A percentile compares a stretch with the other conserved stretches of the same genome.
Conservation (phyloP, 148 eudicot species). For the Arbutus unedo region DNA sequence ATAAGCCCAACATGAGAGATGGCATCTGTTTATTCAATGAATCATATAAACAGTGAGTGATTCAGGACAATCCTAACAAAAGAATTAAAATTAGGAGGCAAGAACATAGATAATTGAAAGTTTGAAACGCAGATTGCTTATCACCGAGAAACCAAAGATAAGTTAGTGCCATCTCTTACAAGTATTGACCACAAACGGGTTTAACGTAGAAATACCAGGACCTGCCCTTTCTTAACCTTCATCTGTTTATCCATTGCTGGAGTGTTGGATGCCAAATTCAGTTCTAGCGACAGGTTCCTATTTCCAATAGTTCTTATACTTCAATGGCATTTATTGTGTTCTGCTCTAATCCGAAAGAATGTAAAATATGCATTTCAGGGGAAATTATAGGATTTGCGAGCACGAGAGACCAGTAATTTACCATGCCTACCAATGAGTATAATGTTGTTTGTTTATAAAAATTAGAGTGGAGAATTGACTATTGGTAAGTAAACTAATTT, state of each 20-base stretch:
- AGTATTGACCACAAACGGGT: background rate
- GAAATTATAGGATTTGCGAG: no score
- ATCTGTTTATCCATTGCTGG: no score
- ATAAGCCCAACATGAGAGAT: background rate
- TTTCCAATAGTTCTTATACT: no score
- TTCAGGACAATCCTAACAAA: background rate
- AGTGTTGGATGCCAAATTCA: no score
- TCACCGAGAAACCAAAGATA: background rate
- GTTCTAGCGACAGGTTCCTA: no score
- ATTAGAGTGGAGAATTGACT: background rate
- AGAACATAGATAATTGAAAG: background rate
- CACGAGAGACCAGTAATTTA: no score
- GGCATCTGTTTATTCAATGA: background rate
- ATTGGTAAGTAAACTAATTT: background rate
- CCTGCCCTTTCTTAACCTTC: background rate
- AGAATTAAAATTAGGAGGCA: background rate
- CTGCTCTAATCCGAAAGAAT: no score
- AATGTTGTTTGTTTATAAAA: background rate
- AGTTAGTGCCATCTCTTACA: background rate
- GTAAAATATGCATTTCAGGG: no score
- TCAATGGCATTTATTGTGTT: no score
- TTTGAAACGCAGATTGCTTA: background rate
- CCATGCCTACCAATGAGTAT: no score
- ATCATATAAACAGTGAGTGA: background rate
- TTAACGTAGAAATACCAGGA: constrained; percentile 6